Conservation (phyloP, 2,329 filamentous ascomycete species). For the Fusarium nygamai region DNA sequence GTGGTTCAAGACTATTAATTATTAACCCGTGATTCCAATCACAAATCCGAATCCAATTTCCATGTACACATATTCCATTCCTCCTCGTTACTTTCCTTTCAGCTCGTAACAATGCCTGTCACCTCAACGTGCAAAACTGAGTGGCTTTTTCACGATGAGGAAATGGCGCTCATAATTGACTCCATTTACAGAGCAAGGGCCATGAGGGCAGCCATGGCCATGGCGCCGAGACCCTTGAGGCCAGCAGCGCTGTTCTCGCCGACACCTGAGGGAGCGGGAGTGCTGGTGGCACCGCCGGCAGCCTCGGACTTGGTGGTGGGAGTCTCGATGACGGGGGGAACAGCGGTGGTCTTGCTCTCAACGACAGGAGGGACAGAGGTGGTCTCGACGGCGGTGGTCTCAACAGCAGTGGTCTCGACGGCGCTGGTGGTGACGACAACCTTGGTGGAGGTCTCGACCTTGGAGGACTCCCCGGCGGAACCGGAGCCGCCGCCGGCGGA, state of each 20-base stretch:
- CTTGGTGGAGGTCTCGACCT: conserved; percentile 13
- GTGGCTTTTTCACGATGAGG: neutral
- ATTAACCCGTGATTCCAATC: conserved; percentile 26
- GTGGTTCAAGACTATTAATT: conserved; percentile 34
- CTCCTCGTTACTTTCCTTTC: conserved; percentile 1
- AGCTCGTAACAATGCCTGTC: conserved; percentile 21
- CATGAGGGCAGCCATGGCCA: conserved; percentile 47
- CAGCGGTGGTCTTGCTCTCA: conserved; percentile 19
- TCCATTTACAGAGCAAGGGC: conserved; percentile 51
- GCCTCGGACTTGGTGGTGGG: conserved; percentile 12
- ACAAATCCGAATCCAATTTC: conserved; percentile 6
- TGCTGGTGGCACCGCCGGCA: neutral
- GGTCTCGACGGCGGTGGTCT: conserved; percentile 9
- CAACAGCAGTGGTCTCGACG: conserved; percentile 11
- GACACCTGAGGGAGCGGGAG: conserved; percentile 28
- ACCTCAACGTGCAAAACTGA: neutral
- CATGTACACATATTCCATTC: conserved; percentile 17
- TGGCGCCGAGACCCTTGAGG: conserved; percentile 45
- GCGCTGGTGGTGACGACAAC: conserved; percentile 5
- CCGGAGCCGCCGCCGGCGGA: conserved; percentile 19
- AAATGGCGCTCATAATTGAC: conserved; percentile 4
- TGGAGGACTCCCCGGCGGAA: conserved; percentile 8
- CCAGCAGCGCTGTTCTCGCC: conserved; percentile 46
- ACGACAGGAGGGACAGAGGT: conserved; percentile 18
- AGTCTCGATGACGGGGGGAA: conserved; percentile 20